Conservation (phyloP, 495 filamentous ascomycete species). For the Talaromyces nanjingensis region DNA sequence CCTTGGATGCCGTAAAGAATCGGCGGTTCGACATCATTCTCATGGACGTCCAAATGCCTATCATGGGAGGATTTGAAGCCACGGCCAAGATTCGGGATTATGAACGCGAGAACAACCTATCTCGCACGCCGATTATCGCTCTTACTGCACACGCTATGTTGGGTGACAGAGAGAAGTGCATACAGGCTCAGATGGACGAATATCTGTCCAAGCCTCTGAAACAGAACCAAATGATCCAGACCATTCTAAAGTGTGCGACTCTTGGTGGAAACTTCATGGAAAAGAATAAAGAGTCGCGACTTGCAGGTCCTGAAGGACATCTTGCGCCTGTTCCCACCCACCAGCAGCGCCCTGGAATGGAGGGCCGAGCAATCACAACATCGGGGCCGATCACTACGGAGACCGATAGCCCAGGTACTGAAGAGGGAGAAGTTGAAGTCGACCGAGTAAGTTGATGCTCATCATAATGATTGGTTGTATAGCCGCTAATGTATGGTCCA, state of each 20-base stretch:
- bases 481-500: background rate
- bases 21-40: conserved; percentile 93
- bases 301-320: conserved; percentile 47
- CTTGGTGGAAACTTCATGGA: conserved; percentile 85
- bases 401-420: conserved; percentile 54
- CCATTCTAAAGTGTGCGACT: conserved; percentile 91
- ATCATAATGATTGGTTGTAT: background rate
- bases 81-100: conserved; percentile 96
- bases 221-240: conserved; percentile 97
- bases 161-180: conserved; percentile 96
- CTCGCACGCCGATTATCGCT: conserved; percentile 91
- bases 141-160: conserved; percentile 98
- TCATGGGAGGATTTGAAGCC: conserved; percentile 98
- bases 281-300: conserved; percentile 52
- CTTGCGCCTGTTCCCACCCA: conserved; percentile 21
- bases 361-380: conserved; percentile 55
- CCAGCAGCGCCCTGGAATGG: conserved; percentile 36
- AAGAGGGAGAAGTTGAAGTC: conserved; percentile 61
- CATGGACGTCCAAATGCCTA: conserved; percentile 99
- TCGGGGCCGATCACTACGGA: conserved; percentile 46
- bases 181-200: conserved; percentile 98
- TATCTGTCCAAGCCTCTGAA: conserved; percentile 97
- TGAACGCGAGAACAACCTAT: conserved; percentile 66
- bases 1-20: conserved; percentile 79
- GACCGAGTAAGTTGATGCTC: conserved; percentile 53